Percentiles rank a stretch among this genome's conserved stretches.
Conservation (phyloP, 2,329 filamentous ascomycete species). For the Scedosporium dehoogii region DNA sequence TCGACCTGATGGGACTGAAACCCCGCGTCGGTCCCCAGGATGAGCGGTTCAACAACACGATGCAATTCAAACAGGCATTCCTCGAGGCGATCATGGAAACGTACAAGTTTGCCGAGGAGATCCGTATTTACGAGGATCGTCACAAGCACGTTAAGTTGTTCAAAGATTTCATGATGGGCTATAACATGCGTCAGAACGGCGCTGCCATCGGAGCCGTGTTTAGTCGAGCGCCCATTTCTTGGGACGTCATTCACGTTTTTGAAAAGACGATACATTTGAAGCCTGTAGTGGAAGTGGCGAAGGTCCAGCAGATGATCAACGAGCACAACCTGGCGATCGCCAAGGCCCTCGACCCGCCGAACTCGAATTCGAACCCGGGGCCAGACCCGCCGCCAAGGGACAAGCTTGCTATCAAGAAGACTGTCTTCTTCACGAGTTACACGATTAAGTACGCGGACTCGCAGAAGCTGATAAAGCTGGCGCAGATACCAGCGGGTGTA, state of each 20-base stretch:
- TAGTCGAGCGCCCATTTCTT: constrained; percentile 54
- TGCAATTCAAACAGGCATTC: constrained; percentile 86
- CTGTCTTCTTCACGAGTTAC: constrained; percentile 87
- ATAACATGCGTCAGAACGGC: constrained; percentile 45
- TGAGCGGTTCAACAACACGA: constrained; percentile 70
- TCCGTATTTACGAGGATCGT: constrained; percentile 64
- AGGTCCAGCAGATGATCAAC: constrained; percentile 85
- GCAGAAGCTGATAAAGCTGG: constrained; percentile 61
- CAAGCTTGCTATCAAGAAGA: constrained; percentile 68
- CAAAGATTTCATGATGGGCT: constrained; percentile 68
- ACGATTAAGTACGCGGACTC: constrained; percentile 66
- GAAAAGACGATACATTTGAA: constrained; percentile 67
- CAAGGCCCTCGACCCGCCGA: constrained; percentile 11
- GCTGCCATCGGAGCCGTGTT: constrained; percentile 32
- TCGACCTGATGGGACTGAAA: constrained; percentile 84
- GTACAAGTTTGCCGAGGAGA: constrained; percentile 72
- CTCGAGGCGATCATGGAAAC: constrained; percentile 75
- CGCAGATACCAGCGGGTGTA: constrained; percentile 49
- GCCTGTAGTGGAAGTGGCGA: constrained; percentile 67
- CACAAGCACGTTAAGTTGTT: constrained; percentile 67
- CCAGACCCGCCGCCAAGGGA: constrained; percentile 11
- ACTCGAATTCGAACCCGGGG: not conserved
- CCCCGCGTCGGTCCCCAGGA: constrained; percentile 71
- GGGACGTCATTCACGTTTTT: constrained; percentile 78
- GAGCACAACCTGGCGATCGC: constrained; percentile 61